Conservation (phyloP, 2,329 filamentous ascomycete genomes). For the Cordyceps tenuipes region DNA sequence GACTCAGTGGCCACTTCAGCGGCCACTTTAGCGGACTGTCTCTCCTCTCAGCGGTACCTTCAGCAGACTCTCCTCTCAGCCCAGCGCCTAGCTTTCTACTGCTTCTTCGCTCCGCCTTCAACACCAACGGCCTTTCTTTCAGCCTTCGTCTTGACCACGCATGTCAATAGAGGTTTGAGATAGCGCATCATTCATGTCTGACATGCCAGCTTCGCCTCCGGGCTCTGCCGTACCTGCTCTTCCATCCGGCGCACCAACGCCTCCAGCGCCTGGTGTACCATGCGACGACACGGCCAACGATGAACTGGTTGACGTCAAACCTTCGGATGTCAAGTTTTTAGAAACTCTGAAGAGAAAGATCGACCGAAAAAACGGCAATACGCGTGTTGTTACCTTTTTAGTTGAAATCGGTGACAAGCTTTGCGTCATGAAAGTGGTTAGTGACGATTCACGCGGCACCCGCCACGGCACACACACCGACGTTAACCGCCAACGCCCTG, state of each 20-base stretch:
- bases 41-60: too few species aligned
- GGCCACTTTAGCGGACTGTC: too few species aligned
- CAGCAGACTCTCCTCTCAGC: too few species aligned
- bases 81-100: too few species aligned
- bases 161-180: not conserved
- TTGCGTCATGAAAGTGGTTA: not conserved
- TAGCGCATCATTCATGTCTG: not conserved
- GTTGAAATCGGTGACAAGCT: not conserved
- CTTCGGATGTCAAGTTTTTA: not conserved
- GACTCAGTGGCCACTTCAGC: too few species aligned
- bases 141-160: not conserved
- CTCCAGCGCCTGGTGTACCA: not conserved
- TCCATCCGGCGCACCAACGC: not conserved
- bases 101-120: too few species aligned
- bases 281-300: not conserved
- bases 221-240: not conserved
- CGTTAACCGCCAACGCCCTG: too few species aligned
- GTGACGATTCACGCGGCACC: not conserved
- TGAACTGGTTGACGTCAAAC: slow-evolving; percentile 14
- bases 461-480: not conserved
- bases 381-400: not conserved
- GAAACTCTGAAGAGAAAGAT: not conserved
- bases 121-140: too few species aligned
- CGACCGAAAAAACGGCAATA: not conserved
- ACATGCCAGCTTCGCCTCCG: not conserved